Conservation (phyloP, 495 filamentous ascomycete genomes). For the Talaromyces trachyspermus region DNA sequence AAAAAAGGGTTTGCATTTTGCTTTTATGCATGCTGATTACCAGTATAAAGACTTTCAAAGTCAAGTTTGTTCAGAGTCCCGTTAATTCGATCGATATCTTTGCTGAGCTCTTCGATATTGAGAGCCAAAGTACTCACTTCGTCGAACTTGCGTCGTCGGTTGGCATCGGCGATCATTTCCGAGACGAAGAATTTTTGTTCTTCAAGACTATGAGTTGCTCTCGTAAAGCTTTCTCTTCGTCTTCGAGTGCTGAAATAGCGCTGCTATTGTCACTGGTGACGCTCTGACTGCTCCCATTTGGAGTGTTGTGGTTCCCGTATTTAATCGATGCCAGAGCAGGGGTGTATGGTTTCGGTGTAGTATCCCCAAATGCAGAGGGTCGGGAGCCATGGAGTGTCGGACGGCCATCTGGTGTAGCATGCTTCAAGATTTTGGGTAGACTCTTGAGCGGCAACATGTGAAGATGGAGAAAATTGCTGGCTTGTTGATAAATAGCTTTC, state of each 20-base stretch:
- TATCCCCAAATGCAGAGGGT: no score
- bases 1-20: no score
- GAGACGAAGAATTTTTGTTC: conserved; percentile 90
- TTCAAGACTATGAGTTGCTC: conserved; percentile 86
- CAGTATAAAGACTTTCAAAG: conserved; percentile 44
- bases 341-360: conserved; percentile 23
- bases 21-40: conserved; percentile 21
- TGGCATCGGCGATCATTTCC: conserved; percentile 80
- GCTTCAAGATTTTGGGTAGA: conserved; percentile 74
- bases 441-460: conserved; percentile 90
- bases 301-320: conserved; percentile 40
- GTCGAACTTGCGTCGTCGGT: conserved; percentile 76
- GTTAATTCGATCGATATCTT: conserved; percentile 68
- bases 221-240: conserved; percentile 77
- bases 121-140: conserved; percentile 72
- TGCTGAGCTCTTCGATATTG: conserved; percentile 78
- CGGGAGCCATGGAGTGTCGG: conserved; percentile 13
- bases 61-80: conserved; percentile 42
- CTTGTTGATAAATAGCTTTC: conserved; percentile 75
- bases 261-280: conserved; percentile 56
- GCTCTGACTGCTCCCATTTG: conserved; percentile 48
- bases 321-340: conserved; percentile 53
- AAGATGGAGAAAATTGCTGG: conserved; percentile 76
- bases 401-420: conserved; percentile 44
- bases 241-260: conserved; percentile 65